Conservation (phyloP, 2,329 filamentous ascomycete species). For the Sporothrix humicola region DNA sequence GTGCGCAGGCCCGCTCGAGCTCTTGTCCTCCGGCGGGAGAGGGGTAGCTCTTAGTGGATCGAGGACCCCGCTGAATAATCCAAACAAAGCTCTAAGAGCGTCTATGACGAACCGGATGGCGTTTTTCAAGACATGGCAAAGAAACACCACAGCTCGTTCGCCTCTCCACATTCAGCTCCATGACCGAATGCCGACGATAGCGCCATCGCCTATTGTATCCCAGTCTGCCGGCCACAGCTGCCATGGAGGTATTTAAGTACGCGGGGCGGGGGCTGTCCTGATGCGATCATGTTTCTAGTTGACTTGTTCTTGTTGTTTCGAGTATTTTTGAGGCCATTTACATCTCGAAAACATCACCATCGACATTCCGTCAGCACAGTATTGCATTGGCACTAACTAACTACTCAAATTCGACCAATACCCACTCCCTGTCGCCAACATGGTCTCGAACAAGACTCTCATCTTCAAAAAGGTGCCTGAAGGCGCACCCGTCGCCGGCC, state of each 20-base stretch:
- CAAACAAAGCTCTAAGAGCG: not conserved
- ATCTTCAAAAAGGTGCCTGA: conserved; percentile 73
- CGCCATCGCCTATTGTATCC: not conserved
- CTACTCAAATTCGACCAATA: not conserved
- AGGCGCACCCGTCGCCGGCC: conserved; percentile 70
- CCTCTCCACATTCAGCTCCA: not conserved
- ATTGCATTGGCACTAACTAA: too few species aligned
- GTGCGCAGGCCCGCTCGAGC: not conserved
- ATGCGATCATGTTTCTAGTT: not conserved
- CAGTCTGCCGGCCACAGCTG: not conserved
- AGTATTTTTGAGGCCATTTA: not conserved
- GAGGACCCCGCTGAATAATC: not conserved
- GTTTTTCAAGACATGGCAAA: not conserved
- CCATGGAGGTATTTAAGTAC: conserved; percentile 22
- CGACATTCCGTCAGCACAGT: too few species aligned
- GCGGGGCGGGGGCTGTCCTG: not conserved
- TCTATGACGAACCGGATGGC: not conserved
- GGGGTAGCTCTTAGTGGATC: conserved; percentile 11
- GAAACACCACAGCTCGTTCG: not conserved
- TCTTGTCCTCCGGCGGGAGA: not conserved
- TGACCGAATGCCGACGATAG: conserved; percentile 9
- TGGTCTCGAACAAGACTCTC: conserved; percentile 68
- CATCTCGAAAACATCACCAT: not conserved
- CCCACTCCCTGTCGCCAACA: conserved; percentile 3
- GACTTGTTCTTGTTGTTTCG: not conserved